These are phyloP conservation scores for Plectosphaerella cucumerina DNA, from an alignment of 2,329 filamentous ascomycete genomes.

Conservation along the genomic window DNA sequence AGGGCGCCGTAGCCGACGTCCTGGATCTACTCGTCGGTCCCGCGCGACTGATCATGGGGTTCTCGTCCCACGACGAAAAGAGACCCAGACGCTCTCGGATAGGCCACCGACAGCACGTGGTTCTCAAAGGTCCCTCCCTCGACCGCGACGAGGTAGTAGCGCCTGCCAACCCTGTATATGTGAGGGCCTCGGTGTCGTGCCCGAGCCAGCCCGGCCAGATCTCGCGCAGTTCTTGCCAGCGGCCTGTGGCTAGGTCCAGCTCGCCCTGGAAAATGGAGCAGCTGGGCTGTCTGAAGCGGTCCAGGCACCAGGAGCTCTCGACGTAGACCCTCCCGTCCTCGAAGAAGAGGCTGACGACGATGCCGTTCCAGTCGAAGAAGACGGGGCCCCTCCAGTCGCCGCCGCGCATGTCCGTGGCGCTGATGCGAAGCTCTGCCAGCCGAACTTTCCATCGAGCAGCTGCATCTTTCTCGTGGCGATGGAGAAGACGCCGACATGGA, in stretches of 20 bases:
- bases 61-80: slow-evolving; percentile 22
- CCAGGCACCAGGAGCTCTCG: slow-evolving; percentile 14
- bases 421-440: slow-evolving; percentile 16
- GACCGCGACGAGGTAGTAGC: slow-evolving; percentile 35
- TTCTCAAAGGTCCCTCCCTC: slow-evolving; percentile 31
- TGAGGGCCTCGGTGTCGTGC: slow-evolving; percentile 27
- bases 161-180: slow-evolving; percentile 29
- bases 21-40: slow-evolving; percentile 37
- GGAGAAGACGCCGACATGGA: slow-evolving; percentile 17
- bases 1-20: slow-evolving; percentile 53
- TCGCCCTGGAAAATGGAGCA: slow-evolving; percentile 14
- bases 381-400: slow-evolving; percentile 24
- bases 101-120: slow-evolving; percentile 17
- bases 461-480: slow-evolving; percentile 17
- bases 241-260: slow-evolving; percentile 15
- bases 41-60: slow-evolving; percentile 43
- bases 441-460: neutral
- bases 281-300: slow-evolving; percentile 1
- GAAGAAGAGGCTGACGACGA: slow-evolving; percentile 45
- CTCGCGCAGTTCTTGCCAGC: slow-evolving; percentile 11
- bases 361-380: slow-evolving; percentile 32
- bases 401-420: slow-evolving; percentile 16
- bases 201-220: slow-evolving; percentile 14
- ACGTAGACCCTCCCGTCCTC: slow-evolving; percentile 31
- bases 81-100: slow-evolving; percentile 19